phyloP scores from a whole-genome alignment of 2,329 filamentous ascomycete species.

The Myriosclerotinia duriaeana region DNA sequence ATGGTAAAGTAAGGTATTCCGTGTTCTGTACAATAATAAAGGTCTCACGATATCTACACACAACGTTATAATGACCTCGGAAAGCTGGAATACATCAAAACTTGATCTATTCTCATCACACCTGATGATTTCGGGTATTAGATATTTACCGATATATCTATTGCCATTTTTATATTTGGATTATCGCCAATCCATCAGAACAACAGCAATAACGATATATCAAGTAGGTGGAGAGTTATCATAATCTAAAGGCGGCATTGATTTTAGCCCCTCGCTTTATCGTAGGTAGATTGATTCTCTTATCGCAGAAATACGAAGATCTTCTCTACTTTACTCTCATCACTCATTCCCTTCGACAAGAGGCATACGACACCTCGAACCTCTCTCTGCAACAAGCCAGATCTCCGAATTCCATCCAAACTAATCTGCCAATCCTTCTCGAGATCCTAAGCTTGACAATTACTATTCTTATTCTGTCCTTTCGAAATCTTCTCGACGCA shows the following conservation, averaged over 20 bases:
- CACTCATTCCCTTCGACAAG: background rate
- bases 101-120: background rate
- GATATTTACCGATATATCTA: background rate
- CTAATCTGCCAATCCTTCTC: background rate
- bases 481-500: background rate
- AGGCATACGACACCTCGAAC: too few relatives aligned
- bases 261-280: conserved; percentile 6
- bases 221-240: background rate
- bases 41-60: too few relatives aligned
- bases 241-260: background rate
- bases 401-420: background rate
- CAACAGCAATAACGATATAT: background rate
- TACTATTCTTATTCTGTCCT: background rate
- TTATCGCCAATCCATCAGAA: too few relatives aligned
- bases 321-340: conserved; percentile 4
- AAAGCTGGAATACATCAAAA: too few relatives aligned
- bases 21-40: too few relatives aligned
- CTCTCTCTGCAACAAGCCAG: background rate
- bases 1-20: too few relatives aligned
- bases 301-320: background rate
- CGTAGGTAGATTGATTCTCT: background rate
- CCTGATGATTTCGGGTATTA: background rate
- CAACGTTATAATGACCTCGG: too few relatives aligned
- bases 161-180: background rate
- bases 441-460: background rate